These are phyloP conservation scores for Petrea volubilis DNA, from an alignment of 257 asterid genomes.

Conservation along the genomic window DNA sequence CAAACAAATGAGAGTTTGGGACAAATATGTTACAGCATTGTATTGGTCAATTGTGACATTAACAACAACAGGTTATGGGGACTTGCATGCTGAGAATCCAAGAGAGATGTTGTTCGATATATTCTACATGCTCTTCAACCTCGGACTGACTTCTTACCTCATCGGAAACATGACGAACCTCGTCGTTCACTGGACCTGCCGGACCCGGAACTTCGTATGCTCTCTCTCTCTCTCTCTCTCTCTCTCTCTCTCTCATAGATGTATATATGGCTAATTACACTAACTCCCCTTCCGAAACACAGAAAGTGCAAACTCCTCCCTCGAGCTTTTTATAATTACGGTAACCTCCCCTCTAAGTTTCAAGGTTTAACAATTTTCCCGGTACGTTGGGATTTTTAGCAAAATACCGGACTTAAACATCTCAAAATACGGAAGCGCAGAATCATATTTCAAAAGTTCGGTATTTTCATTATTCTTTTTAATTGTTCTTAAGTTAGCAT, in stretches of 20 bases:
- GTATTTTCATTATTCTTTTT: no score
- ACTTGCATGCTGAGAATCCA: slow-evolving; percentile 56
- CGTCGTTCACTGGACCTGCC: slow-evolving; percentile 56
- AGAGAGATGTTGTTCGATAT: slow-evolving; percentile 60
- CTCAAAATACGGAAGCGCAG: no score
- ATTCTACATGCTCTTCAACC: slow-evolving; percentile 60
- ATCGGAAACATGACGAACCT: slow-evolving; percentile 73
- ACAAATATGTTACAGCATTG: slow-evolving; percentile 52
- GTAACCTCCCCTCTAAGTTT: no score
- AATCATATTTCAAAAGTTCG: no score
- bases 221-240: slow-evolving; percentile 1
- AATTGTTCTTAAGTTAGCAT: no score
- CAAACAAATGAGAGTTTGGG: slow-evolving; percentile 45
- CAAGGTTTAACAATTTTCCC: no score
- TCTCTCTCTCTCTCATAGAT: not conserved
- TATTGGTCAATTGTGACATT: slow-evolving; percentile 69
- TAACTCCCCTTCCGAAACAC: no score
- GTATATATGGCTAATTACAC: no score
- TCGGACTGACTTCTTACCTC: slow-evolving; percentile 63
- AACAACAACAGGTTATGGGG: slow-evolving; percentile 72
- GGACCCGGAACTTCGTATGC: slow-evolving; percentile 53
- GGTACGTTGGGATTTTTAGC: no score
- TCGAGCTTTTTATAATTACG: no score
- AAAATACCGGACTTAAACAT: no score
- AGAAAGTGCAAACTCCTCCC: no score